Conservation (phyloP, 768 basidiomycete species). For the Cystofilobasidium macerans region DNA sequence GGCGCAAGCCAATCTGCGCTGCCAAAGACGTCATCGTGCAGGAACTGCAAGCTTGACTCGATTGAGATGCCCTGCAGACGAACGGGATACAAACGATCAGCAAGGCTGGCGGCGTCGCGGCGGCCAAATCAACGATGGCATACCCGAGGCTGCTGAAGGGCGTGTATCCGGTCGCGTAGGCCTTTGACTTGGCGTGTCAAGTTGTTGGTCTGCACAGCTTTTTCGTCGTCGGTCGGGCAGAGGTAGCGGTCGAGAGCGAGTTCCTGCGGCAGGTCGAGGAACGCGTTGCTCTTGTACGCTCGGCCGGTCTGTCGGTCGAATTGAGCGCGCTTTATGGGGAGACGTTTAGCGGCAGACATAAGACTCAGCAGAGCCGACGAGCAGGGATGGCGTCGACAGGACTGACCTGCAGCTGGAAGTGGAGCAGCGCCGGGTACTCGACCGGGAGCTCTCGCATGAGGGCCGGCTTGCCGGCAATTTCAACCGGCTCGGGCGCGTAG, state of each 20-base stretch:
- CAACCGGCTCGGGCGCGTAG: constrained; percentile 68
- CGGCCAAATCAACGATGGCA: background rate
- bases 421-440: constrained; percentile 76
- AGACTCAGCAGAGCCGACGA: background rate
- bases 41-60: constrained; percentile 48
- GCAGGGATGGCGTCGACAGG: background rate
- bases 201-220: constrained; percentile 57
- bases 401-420: constrained; percentile 86
- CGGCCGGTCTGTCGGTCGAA: constrained; percentile 85
- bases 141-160: constrained; percentile 43
- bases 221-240: constrained; percentile 57
- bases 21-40: constrained; percentile 50
- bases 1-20: constrained; percentile 6
- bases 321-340: constrained; percentile 34
- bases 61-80: constrained; percentile 27
- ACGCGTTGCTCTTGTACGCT: constrained; percentile 91
- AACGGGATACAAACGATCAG: background rate
- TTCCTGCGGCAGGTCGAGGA: constrained; percentile 77
- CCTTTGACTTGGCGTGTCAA: constrained; percentile 57
- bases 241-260: constrained; percentile 87
- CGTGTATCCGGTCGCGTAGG: constrained; percentile 56
- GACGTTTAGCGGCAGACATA: background rate
- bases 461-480: constrained; percentile 75
- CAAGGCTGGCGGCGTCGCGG: background rate
- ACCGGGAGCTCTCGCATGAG: constrained; percentile 72